phyloP scores from a whole-genome alignment of 192 early-diverging fungal genomes.

The Coemansia asiatica region DNA sequence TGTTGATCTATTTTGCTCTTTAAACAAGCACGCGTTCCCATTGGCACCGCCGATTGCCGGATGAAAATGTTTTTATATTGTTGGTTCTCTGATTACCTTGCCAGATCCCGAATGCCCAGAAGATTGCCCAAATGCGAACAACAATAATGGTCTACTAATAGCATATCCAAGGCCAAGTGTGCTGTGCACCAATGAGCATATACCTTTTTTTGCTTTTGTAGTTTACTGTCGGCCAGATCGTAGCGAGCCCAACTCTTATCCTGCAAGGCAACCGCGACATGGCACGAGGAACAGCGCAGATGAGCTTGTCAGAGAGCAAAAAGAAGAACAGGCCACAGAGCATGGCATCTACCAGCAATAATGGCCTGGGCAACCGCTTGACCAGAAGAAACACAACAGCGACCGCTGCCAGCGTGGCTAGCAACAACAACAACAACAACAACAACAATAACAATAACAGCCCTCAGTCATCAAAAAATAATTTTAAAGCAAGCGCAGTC shows the following conservation, averaged over 20 bases:
- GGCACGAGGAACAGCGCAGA: constrained; percentile 41
- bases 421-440: too few species aligned
- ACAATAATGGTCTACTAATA: not conserved
- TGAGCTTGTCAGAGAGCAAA: constrained; percentile 28
- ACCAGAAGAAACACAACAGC: not conserved
- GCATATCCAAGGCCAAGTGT: too few species aligned
- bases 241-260: constrained; percentile 48
- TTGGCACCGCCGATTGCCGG: too few species aligned
- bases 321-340: constrained; percentile 17
- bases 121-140: not conserved
- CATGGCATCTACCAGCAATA: not conserved
- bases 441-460: too few species aligned
- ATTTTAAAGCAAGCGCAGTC: not conserved
- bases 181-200: too few species aligned
- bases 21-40: too few species aligned
- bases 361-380: not conserved
- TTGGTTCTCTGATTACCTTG: too few species aligned
- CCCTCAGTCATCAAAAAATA: not conserved
- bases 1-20: too few species aligned
- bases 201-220: constrained; percentile 15
- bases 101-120: too few species aligned
- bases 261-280: constrained; percentile 50
- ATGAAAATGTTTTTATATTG: too few species aligned
- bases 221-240: constrained; percentile 50
- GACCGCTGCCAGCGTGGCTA: not conserved